Percentiles rank a stretch among this genome's conserved stretches.
Conservation (phyloP, 164 flowering plant genomes). For the Stephania japonica region DNA sequence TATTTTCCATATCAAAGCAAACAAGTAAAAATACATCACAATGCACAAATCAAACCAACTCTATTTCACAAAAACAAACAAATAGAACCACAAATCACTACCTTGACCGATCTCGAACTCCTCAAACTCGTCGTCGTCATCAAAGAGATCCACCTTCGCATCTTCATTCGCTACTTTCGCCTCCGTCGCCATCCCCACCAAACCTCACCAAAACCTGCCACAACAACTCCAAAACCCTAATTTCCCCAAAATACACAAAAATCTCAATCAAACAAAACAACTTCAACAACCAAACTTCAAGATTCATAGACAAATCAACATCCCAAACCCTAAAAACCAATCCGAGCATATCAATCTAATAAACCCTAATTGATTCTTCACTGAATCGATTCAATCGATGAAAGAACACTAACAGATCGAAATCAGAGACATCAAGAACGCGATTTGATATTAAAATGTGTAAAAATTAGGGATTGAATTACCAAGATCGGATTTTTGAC, state of each 20-base stretch:
- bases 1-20: neutral
- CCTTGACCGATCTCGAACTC: conserved; percentile 58
- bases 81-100: conserved; percentile 5
- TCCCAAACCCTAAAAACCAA: neutral
- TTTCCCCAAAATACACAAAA: neutral
- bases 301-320: too few species aligned
- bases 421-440: neutral
- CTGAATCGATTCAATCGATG: neutral
- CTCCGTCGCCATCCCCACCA: conserved; percentile 31
- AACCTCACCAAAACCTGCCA: neutral
- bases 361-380: neutral
- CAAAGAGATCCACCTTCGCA: conserved; percentile 59
- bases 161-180: conserved; percentile 40
- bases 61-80: neutral
- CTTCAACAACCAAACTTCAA: neutral
- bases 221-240: neutral
- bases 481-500: neutral
- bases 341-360: neutral
- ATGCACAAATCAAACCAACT: neutral
- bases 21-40: neutral
- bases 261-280: neutral
- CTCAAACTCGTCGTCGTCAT: conserved; percentile 69
- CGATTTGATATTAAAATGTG: neutral
- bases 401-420: neutral
- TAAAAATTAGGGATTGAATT: neutral